Evolutionary conservation across 2,329 filamentous ascomycete genomes (phyloP), one percentile per base, ranked within the genome.

Genomic region (Bretziella fagacearum): DNA sequence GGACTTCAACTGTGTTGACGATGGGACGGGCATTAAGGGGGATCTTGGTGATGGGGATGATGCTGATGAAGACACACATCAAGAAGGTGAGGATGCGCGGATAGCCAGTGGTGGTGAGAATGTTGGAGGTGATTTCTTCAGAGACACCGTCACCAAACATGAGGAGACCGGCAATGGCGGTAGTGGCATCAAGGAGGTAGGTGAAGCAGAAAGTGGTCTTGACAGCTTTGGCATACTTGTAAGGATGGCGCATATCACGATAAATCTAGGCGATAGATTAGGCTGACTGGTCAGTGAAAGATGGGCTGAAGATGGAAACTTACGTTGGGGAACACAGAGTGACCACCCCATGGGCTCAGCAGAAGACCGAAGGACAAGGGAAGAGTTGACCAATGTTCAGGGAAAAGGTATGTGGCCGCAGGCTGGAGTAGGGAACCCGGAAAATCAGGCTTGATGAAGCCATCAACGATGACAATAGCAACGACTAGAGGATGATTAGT

Each of bases 21-120:
- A 96, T 87, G 8, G 89, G 91, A 2, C 87, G 80, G 6, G 83
- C 81, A 59, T 87, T 93, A 29, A 95, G 68, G 0, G 87, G 86
- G n/a, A 95, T 78, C 63, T 98, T 98, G 29, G 89, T 95, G 44
- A 98, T 67, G 1, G 89, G 91, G 53, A 96, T 94, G 58, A 95
- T 86, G 57, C 81, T 81, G 55, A 96, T 83, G 60, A 87, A 89
- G 52, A 84, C 67, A 53, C 85, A 85, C 60, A 95, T 81, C 54
- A 89, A 67, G 40, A 89, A 64, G n/a, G 78, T 84, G 33, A 93
- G 62, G 1, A 67, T 70, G 10, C 73, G 65, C 1, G 89, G 84
- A 58, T 93, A 95, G 46, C 79, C 80, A 4, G 70, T 62, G 1
- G 77, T 81, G 45, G 72, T 68, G 53, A 96, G 74, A 51, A 98